Base-by-base conservation (phyloP, 2,329 filamentous ascomycete genomes). In the Basipetospora chlamydospora region DNA sequence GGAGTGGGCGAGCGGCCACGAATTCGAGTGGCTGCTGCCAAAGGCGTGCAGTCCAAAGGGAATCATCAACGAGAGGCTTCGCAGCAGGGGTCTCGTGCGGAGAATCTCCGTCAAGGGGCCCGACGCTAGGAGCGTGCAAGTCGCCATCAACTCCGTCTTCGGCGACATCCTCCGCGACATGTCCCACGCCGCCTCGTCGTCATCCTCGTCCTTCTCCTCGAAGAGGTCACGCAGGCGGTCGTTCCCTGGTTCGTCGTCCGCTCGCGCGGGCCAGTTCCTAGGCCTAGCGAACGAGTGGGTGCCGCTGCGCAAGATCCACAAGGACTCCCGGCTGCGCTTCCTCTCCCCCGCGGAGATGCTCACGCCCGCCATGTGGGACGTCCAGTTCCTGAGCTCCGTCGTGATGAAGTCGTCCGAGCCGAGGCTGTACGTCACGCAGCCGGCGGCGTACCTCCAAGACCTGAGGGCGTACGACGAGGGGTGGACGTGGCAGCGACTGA, bases 291-390 rank as follows among this genome's bases (percentile, higher is more conserved):
- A 79, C 29, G 56, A 70, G 0, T 84, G 80, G 68, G 67, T 87
- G n/a, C 82, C 82, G 5, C 60, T 88, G 13, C 72, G 81, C 35
- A 87, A 87, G 52, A 60, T 84, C 3, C 73, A 81, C 49, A 84
- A 80, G 48, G 78, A 84, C 39, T 77, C 77, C 0, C 70, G 74
- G 18, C 64, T 88, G 6, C 72, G 74, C 1, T 86, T 86, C 46
- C 62, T 87, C 9, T 70, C 69, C 5, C 74, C 73, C 1, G 63
- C 73, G 1, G 82, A 87, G 51, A 80, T 87, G 73, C 57, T 80
- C 26, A 85, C 77, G 1, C 73, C 80, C 0, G 69, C 75, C 1
- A 55, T 76, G 3, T 88, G 82, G 82, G 73, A 76, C 35, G 71
- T 77, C 3, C 63, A 71, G 8, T 87, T 87, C 43, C 63, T 88